Conservation (phyloP, 2,329 filamentous ascomycete species). For the Sclerotinia glacialis region DNA sequence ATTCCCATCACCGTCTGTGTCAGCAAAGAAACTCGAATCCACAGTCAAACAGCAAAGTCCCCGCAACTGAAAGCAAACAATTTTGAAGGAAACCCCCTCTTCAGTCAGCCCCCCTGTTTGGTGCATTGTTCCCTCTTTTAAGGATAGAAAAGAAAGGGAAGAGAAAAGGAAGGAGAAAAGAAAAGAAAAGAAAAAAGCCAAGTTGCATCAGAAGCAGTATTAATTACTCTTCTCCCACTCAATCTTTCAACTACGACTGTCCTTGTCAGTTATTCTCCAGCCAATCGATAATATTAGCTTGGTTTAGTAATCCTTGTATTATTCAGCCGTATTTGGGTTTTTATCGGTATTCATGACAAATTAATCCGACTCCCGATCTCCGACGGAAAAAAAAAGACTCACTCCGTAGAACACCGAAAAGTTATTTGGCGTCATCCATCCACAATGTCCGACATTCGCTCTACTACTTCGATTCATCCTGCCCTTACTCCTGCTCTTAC, state of each 20-base stretch:
- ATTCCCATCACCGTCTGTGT: neutral
- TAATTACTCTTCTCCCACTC: neutral
- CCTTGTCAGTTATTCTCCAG: neutral
- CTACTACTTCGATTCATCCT: constrained; percentile 52
- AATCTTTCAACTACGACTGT: neutral
- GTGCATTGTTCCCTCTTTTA: neutral
- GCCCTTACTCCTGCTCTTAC: constrained; percentile 51
- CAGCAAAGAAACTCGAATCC: constrained; percentile 1
- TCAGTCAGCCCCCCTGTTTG: neutral
- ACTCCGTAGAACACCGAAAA: neutral
- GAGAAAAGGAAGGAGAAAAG: too few species aligned
- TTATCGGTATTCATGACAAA: neutral
- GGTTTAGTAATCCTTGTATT: neutral
- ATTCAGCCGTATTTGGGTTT: neutral
- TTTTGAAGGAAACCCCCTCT: neutral
- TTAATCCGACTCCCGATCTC: neutral
- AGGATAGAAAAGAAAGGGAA: neutral
- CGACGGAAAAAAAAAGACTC: neutral
- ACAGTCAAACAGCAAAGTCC: neutral
- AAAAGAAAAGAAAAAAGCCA: neutral
- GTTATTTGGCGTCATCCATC: constrained; percentile 20
- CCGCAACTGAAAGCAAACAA: neutral
- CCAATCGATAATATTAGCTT: neutral
- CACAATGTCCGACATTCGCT: constrained; percentile 45
- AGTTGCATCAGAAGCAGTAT: neutral